Evolutionary conservation across 73 alveolate genomes (phyloP), one percentile per base, ranked within the genome.

Genomic region (Blepharisma stoltei): DNA sequence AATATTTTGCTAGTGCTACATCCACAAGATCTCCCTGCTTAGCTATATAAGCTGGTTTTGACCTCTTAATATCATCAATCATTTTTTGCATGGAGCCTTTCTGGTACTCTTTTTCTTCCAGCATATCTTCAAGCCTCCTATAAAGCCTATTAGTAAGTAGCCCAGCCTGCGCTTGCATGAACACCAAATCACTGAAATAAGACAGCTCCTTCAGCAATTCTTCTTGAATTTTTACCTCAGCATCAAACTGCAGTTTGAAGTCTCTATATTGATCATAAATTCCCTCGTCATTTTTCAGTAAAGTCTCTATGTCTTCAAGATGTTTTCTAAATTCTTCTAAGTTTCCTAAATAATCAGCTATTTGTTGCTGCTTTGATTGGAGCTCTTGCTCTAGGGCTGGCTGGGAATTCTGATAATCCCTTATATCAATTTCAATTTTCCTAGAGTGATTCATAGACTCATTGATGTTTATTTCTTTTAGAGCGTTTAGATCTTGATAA

Each of bases 1-100:
- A 25, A 25, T 18, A 60, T 60, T 60, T 60, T 9, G 73, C 73
- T 14, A 60, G 46, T 8, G 73, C 73, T 38, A 60, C 23, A 60
- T 60, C 73, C 0, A 38, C 23, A 8, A 25, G 38, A 25, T 60
- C 73, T 2, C 23, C 23, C 23, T 60, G 73, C 37, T 14, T 38
- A 18, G 73, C 73, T 8, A 60, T 60, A 25, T 60, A 60, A 60
- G 73, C 73, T 60, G 73, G 73, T 5, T 60, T 60, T 14, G 73
- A 14, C 14, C 18, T 38, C 23, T 60, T 60, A 9, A 60, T 60
- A n/a, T 14, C 11, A 25, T n/a, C 73, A 1, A 60, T 60, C 14
- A 60, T n/a, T 25, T 60, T 60, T 8, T 60, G 45, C 73, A 60
- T 60, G 0, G 73, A 60, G 49, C 14, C 73, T 25, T 60, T n/a